Conservation (phyloP, 139 green algal species). For the Edaphochlamys debaryana region DNA sequence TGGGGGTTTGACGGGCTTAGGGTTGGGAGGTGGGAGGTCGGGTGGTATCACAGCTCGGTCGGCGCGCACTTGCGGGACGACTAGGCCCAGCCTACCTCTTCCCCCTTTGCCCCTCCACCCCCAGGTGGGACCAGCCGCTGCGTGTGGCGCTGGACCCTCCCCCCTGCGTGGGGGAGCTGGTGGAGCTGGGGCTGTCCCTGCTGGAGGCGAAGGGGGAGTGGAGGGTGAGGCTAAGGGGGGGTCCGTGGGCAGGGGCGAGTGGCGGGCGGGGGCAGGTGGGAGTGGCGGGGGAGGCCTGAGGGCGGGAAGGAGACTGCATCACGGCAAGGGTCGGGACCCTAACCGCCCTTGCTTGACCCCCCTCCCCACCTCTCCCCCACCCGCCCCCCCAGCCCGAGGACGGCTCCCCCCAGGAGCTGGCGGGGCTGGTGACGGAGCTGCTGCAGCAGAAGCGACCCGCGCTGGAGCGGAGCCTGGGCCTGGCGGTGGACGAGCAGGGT, state of each 20-base stretch:
- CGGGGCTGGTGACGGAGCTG: constrained; percentile 65
- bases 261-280: background rate
- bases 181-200: constrained; percentile 71
- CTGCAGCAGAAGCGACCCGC: constrained; percentile 71
- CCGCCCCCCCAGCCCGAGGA: constrained; percentile 28
- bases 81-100: too few relatives aligned
- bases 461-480: constrained; percentile 75
- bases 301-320: too few relatives aligned
- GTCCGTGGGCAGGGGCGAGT: background rate
- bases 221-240: constrained; percentile 49
- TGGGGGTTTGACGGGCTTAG: too few relatives aligned
- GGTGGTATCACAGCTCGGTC: too few relatives aligned
- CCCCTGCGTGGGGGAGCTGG: constrained; percentile 64
- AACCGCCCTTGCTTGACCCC: too few relatives aligned
- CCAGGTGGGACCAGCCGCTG: constrained; percentile 34
- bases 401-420: constrained; percentile 73
- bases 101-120: too few relatives aligned
- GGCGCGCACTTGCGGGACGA: too few relatives aligned
- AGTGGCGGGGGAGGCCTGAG: too few relatives aligned
- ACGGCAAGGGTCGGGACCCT: too few relatives aligned
- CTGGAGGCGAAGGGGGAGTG: constrained; percentile 73
- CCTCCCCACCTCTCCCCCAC: background rate
- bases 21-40: too few relatives aligned
- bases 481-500: constrained; percentile 62
- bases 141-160: constrained; percentile 64